These are phyloP conservation scores for Yarrowia hollandica DNA, from an alignment of 805 yeast genomes.

Conservation along the genomic window DNA sequence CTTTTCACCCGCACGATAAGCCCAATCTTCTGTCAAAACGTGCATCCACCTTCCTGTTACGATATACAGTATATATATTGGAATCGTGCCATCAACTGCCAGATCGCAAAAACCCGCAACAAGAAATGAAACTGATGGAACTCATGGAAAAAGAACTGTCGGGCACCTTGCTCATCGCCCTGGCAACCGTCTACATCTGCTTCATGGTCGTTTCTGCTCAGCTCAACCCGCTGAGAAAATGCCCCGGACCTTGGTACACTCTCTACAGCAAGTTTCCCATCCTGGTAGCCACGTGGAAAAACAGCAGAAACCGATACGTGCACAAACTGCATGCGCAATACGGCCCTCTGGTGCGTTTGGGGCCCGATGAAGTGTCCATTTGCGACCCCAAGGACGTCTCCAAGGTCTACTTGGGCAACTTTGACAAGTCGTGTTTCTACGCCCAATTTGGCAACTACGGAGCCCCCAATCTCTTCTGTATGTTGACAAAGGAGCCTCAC, in stretches of 20 bases:
- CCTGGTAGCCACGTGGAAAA: slow-evolving; percentile 48
- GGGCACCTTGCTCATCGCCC: neutral
- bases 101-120: too few species aligned
- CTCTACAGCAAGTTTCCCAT: slow-evolving; percentile 37
- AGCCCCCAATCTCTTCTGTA: slow-evolving; percentile 59
- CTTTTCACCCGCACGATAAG: neutral
- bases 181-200: slow-evolving; percentile 1
- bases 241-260: slow-evolving; percentile 22
- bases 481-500: slow-evolving; percentile 53
- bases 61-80: too few species aligned
- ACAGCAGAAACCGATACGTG: slow-evolving; percentile 52
- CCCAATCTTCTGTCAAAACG: too few species aligned
- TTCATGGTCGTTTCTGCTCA: neutral
- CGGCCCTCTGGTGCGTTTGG: slow-evolving; percentile 62
- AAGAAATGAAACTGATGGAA: neutral
- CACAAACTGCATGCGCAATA: slow-evolving; percentile 54
- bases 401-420: slow-evolving; percentile 58
- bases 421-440: slow-evolving; percentile 59
- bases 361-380: slow-evolving; percentile 63
- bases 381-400: slow-evolving; percentile 52
- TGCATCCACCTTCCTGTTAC: too few species aligned
- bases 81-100: too few species aligned
- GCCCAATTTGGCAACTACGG: slow-evolving; percentile 61
- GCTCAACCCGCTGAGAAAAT: slow-evolving; percentile 10
- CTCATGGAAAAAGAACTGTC: neutral